Evolutionary conservation across 2,329 filamentous ascomycete genomes (phyloP), one percentile per base, ranked within the genome.

Genomic region (Epichloe glyceriae): DNA sequence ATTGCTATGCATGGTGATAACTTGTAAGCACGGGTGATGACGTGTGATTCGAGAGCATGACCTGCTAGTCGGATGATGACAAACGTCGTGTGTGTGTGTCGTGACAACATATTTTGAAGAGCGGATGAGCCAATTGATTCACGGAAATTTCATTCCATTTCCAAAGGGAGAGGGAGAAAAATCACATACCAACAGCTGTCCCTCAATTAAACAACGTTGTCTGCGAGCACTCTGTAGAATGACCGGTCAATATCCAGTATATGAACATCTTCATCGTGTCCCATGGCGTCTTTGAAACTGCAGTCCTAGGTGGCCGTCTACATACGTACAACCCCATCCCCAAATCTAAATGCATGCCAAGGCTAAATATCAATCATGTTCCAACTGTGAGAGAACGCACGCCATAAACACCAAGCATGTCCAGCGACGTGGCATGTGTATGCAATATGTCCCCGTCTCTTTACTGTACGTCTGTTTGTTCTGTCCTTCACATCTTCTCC

Each of bases 401-500:
- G 19, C 42, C 42, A 11, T 26, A 40, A 49, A 48, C 5, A 11
- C 22, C 22, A 41, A 26, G 37, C 17, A 49, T 37, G 17, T 15
- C 17, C 26, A 42, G 11, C 22, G 7, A 11, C 7, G 17, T 44
- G 17, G 14, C 17, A 47, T 39, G 34, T n/a, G 11, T 38, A 50
- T 38, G 41, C 19, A 44, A 44, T 5, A 14, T 6, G 3, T 3
- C 30, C n/a, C 19, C 12, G 2, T n/a, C 34, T 15, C 12, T 10
- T 15, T 22, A 11, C 37, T 19, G 15, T 4, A 6, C 15, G 7
- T 22, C 20, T 17, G 33, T 22, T 10, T 4, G 3, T 20, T 20
- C 14, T 15, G 26, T 11, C 26, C 35, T 30, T 58, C 58, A 70
- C 58, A 72, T 58, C 56, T 74, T 67, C 60, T 76, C 69, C 37